Conservation (phyloP, 2,329 filamentous ascomycete genomes). For the Apiospora kogelbergensis region DNA sequence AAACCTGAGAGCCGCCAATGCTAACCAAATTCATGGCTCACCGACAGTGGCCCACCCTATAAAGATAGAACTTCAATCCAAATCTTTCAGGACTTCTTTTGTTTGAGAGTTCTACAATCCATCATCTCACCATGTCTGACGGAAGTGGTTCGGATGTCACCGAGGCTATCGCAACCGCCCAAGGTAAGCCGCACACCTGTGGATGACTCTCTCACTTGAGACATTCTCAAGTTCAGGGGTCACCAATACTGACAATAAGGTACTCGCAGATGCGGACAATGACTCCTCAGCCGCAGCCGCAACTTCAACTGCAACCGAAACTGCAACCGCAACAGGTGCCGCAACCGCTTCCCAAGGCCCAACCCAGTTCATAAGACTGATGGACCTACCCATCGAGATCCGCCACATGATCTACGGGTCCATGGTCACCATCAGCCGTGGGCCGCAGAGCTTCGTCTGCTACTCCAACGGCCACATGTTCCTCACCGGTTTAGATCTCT, state of each 20-base stretch:
- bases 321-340: too few relatives aligned
- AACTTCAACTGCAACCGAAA: too few relatives aligned
- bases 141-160: neutral
- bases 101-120: too few relatives aligned
- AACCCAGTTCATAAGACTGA: neutral
- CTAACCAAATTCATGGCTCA: too few relatives aligned
- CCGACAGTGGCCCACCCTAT: too few relatives aligned
- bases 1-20: neutral
- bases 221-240: neutral
- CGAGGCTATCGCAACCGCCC: neutral
- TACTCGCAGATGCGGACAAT: too few relatives aligned
- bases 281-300: too few relatives aligned
- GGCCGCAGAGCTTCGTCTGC: slow-evolving; percentile 42
- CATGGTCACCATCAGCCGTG: slow-evolving; percentile 45
- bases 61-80: neutral
- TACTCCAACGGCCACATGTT: slow-evolving; percentile 57
- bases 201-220: too few relatives aligned
- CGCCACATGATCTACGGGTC: neutral
- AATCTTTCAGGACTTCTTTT: too few relatives aligned
- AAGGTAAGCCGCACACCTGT: neutral
- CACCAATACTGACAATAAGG: neutral
- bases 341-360: neutral
- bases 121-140: neutral
- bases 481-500: slow-evolving; percentile 37
- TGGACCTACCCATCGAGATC: neutral